A percentile compares a stretch with the other conserved stretches of the same genome.
phyloP scores from a whole-genome alignment of 169 alveolate species.

The Theileria annulata region DNA sequence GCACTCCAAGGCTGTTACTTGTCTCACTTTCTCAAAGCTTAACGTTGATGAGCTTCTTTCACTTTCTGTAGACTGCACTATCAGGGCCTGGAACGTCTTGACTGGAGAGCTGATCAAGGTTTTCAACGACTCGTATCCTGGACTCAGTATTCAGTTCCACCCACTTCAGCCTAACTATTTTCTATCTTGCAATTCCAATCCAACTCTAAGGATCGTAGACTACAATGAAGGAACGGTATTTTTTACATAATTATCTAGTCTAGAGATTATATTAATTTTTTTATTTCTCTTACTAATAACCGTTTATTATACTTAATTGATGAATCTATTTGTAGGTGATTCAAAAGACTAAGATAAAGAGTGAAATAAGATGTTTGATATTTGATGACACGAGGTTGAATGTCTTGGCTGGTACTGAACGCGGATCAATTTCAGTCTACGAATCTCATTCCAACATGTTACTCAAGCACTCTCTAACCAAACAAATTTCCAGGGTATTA shows the following conservation, averaged over 20 bases:
- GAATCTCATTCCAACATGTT: slow-evolving; percentile 70
- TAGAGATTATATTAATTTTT: not conserved
- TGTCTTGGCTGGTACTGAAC: slow-evolving; percentile 82
- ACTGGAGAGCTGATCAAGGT: slow-evolving; percentile 81
- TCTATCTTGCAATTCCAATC: slow-evolving; percentile 78
- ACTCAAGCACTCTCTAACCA: slow-evolving; percentile 61
- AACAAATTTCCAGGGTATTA: slow-evolving; percentile 60
- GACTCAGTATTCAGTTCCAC: slow-evolving; percentile 74
- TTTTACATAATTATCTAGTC: not conserved
- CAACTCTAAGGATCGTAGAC: slow-evolving; percentile 79
- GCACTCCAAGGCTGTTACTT: slow-evolving; percentile 77
- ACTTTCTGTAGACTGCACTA: slow-evolving; percentile 84
- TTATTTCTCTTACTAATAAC: too few relatives aligned
- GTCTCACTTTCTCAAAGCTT: slow-evolving; percentile 69
- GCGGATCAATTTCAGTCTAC: slow-evolving; percentile 77
- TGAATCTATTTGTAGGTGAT: slow-evolving; percentile 26
- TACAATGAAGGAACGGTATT: slow-evolving; percentile 77
- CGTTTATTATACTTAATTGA: too few relatives aligned
- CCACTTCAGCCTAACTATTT: slow-evolving; percentile 80
- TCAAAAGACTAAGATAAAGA: slow-evolving; percentile 80
- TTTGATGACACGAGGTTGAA: slow-evolving; percentile 81
- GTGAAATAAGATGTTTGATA: slow-evolving; percentile 79
- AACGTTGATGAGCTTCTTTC: slow-evolving; percentile 74
- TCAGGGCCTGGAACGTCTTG: slow-evolving; percentile 82
- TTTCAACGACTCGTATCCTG: slow-evolving; percentile 83